Conservation (phyloP, 805 yeast species). For the Suhomyces tanzawaensis region DNA sequence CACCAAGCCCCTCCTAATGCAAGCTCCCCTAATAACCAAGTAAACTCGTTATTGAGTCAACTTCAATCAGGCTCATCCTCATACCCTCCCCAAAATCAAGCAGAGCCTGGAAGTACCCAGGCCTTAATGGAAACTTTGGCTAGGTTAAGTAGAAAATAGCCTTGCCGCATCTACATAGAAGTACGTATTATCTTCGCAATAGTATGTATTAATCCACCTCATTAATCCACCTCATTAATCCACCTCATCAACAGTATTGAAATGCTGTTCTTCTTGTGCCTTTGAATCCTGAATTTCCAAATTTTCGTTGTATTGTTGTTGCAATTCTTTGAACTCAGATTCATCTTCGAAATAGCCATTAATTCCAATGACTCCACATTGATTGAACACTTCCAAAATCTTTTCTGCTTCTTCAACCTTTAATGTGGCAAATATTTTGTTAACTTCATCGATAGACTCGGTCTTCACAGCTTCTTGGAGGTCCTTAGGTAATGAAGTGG, state of each 20-base stretch:
- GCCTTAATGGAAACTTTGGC: slow-evolving; percentile 38
- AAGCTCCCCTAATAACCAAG: slow-evolving; percentile 22
- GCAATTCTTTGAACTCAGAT: slow-evolving; percentile 56
- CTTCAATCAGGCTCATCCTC: slow-evolving; percentile 7
- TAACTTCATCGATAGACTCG: slow-evolving; percentile 70
- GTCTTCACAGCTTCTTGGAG: slow-evolving; percentile 79
- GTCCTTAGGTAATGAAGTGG: slow-evolving; percentile 48
- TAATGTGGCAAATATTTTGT: slow-evolving; percentile 73
- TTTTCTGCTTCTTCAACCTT: slow-evolving; percentile 77
- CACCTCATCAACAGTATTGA: slow-evolving; percentile 13
- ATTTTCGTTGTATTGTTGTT: slow-evolving; percentile 45
- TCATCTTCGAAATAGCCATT: slow-evolving; percentile 74
- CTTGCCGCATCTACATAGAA: background rate
- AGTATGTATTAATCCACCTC: slow-evolving; percentile 2
- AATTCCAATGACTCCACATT: slow-evolving; percentile 80
- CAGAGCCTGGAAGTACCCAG: slow-evolving; percentile 18
- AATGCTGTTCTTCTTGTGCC: slow-evolving; percentile 10
- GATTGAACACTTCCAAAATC: slow-evolving; percentile 69
- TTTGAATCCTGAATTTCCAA: slow-evolving; percentile 12
- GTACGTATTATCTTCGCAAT: background rate
- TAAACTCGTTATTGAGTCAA: slow-evolving; percentile 19
- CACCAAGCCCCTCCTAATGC: slow-evolving; percentile 13
- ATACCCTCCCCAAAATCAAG: slow-evolving; percentile 13
- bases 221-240: slow-evolving; percentile 12
- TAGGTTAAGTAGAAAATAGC: slow-evolving; percentile 30